Base-by-base conservation (phyloP, 2,329 filamentous ascomycete species). In the Fusarium pilosicola region DNA sequence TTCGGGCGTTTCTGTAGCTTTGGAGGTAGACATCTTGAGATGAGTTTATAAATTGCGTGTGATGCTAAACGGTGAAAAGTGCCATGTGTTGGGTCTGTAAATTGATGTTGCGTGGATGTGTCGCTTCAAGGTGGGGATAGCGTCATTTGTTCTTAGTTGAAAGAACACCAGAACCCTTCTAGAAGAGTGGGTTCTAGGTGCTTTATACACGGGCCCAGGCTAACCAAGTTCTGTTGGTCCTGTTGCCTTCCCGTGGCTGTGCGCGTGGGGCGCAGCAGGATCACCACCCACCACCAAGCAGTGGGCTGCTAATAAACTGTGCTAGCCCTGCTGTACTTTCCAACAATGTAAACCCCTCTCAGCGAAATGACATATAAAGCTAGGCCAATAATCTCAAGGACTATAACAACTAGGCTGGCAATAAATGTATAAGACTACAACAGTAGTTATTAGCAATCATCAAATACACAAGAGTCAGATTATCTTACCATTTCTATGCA, bases 311-410 rank as follows among this genome's bases (percentile, higher is more conserved):
- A 64, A 3, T 51, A 34, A 34, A 32, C n/a, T 20, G 28, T 42
- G 24, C 54, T 61, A 24, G 63, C 65, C 18, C 65, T 42, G 18
- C 39, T 68, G 11, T 68, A 68, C 28, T 54, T 61, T 20, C 65
- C 63, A 13, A 68, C 52, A 30, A 67, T 61, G 5, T 62, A 51
- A 1, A 61, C 42, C 0, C 63, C 65, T n/a, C 62, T 26, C 7
- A 68, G 12, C 0, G 65, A 68, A 24, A 51, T 7, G 7, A 68
- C 2, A 9, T 54, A 68, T 0, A 67, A 13, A 7, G 20, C 54
- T 12, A 62, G 14, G 5, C 28, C 24, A 15, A 32, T 4, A 10
- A 7, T 61, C 17, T 68, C 65, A 13, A 68, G 9, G 2, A 54
- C 11, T 28, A 41, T 14, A 1, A 48, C 54, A 8, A 44, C 39